Evolutionary conservation across 2,329 filamentous ascomycete genomes (phyloP), one percentile per base, ranked within the genome.

Genomic region (Aspergillus sp.): DNA sequence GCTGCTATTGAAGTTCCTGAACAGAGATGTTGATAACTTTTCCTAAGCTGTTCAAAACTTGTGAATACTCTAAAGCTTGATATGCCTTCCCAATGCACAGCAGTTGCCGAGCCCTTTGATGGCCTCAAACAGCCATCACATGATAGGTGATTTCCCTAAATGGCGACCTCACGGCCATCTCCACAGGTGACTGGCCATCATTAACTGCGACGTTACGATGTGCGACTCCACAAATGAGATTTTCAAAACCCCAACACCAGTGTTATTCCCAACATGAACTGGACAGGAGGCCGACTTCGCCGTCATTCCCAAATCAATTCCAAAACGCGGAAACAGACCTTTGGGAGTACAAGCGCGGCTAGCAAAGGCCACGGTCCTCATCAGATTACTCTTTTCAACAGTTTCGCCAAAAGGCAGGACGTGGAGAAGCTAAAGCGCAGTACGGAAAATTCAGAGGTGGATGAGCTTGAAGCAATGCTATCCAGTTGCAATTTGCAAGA

Each of bases 221-320:
- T 22, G 12, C 42, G 11, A 12, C 12, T 27, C 20, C 15, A 48
- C n/a, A 11, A 48, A 17, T 34, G 9, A 22, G n/a, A 17, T 17
- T 51, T 22, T 9, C 9, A 20, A 24, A 15, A 13, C 15, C 13
- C 11, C 20, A 20, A 20, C 12, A n/a, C 13, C 7, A 9, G 40
- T 42, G 40, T n/a, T 30, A 30, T 22, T 37, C 5, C 11, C 24
- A 50, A 13, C 7, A 79, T 79, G 77, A 79, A 79, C 55, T 79
- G 77, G 77, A 78, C 73, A 22, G 76, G 76, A 54, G 76, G 77
- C 33, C 72, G 72, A 53, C 66, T 79, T 22, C 71, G 72, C 50
- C 75, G 76, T 39, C 71, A 77, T 62, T 74, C 74, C 12, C 70
- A 67, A 52, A 66, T 65, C 56, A 72, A 64, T 39, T 58, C 67